Evolutionary conservation across 179 eudicot genomes (phyloP).

Genomic region (Drosera spatulata): DNA sequence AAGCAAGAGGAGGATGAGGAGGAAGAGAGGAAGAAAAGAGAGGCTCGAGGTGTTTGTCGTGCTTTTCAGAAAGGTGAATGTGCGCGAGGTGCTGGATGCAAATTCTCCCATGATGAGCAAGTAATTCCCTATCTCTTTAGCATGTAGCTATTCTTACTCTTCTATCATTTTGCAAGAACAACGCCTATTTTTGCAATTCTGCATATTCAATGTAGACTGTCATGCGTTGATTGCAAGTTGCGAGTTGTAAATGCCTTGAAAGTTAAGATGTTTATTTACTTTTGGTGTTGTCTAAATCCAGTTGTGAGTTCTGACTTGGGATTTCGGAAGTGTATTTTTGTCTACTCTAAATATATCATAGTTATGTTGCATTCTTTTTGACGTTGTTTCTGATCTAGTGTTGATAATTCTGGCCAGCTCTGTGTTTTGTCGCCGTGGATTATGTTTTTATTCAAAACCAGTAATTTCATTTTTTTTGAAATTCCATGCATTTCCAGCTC

Average conservation of each 20-base stretch:
- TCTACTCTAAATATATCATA: too few relatives aligned
- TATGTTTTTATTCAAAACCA: too few relatives aligned
- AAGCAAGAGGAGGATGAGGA: slow-evolving; percentile 96
- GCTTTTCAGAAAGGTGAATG: slow-evolving; percentile 90
- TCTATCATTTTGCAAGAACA: background rate
- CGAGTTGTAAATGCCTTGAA: too few relatives aligned
- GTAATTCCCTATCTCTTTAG: slow-evolving; percentile 14
- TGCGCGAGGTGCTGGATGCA: slow-evolving; percentile 77
- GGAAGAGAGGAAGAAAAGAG: slow-evolving; percentile 61
- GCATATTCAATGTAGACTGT: background rate
- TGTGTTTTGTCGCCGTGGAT: too few relatives aligned
- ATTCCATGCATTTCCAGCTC: background rate
- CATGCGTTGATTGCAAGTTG: too few relatives aligned
- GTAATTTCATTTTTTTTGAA: background rate
- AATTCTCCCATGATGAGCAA: slow-evolving; percentile 80
- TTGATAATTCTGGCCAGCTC: too few relatives aligned
- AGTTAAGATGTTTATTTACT: too few relatives aligned
- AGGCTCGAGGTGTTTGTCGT: slow-evolving; percentile 87
- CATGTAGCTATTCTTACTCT: background rate
- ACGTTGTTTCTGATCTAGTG: too few relatives aligned
- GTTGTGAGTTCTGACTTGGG: too few relatives aligned
- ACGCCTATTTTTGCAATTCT: background rate
- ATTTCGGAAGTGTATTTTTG: too few relatives aligned
- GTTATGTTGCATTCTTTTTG: too few relatives aligned
- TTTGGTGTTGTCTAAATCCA: too few relatives aligned